Percentiles rank a stretch among this genome's conserved stretches.
Conservation (phyloP, 768 basidiomycete genomes). For the Dacryopinax spathularia region DNA sequence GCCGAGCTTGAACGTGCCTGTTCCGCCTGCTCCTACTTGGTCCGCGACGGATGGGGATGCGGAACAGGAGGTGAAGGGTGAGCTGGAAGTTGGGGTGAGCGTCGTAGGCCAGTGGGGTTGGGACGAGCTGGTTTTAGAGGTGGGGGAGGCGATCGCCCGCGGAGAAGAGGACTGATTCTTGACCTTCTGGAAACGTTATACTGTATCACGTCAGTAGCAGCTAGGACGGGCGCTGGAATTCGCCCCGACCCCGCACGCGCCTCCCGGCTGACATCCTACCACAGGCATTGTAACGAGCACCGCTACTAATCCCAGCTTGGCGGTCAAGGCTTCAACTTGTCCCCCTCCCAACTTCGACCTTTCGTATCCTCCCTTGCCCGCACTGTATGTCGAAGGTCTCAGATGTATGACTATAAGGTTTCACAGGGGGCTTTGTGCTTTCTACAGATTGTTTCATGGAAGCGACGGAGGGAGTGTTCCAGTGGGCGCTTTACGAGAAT, state of each 20-base stretch:
- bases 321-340: conserved; percentile 87
- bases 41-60: conserved; percentile 16
- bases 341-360: conserved; percentile 23
- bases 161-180: background rate
- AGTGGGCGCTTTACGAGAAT: conserved; percentile 93
- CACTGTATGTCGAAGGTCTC: conserved; percentile 57
- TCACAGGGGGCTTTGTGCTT: conserved; percentile 85
- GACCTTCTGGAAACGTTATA: too few relatives aligned
- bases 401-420: too few relatives aligned
- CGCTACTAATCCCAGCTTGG: conserved; percentile 97
- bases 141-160: conserved; percentile 13
- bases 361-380: conserved; percentile 19
- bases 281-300: conserved; percentile 69
- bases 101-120: conserved; percentile 78
- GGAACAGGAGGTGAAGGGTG: conserved; percentile 26
- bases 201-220: too few relatives aligned
- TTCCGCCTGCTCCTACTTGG: too few relatives aligned
- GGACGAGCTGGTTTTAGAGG: conserved; percentile 19
- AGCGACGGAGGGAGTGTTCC: conserved; percentile 89
- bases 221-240: too few relatives aligned
- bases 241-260: too few relatives aligned
- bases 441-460: conserved; percentile 88
- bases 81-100: conserved; percentile 76
- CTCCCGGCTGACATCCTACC: background rate
- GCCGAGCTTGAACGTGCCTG: conserved; percentile 66